Evolutionary conservation across 495 filamentous ascomycete genomes (phyloP), one percentile per base, ranked within the genome.

Genomic region (Penicillium malachiteum): DNA sequence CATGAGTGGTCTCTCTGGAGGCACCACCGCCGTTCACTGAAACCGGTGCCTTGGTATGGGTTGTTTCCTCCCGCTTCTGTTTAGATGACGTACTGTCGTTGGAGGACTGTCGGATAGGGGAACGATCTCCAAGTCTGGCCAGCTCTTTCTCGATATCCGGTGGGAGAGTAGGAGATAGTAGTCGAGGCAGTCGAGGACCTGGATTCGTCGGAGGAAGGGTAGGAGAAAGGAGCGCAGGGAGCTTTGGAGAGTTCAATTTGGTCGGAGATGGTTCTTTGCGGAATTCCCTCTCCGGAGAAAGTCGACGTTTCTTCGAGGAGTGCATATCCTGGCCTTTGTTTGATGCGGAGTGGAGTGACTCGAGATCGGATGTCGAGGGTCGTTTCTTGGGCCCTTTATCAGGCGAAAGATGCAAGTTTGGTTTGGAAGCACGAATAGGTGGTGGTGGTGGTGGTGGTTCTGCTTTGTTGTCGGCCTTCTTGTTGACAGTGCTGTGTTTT

Each of bases 71-170:
- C n/a, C 52, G 55, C 34, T 49, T 65, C 7, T 40, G 13, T 31
- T 56, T 62, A 5, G 18, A 16, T 12, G 31, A 13, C 14, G 45
- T n/a, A 35, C 7, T 56, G 38, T 62, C 62, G 30, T 58, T 64
- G 1, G 60, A 51, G 16, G 59, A 59, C 12, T 34, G 47, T 12
- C 50, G 59, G n/a, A 53, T 39, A 3, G 64, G 56, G 9, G 56
- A 57, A 14, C 59, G 62, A 18, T 69, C 67, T 31, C 64, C 62
- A 41, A 73, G 57, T 40, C 58, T 66, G 10, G 75, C 71, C 5
- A 81, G 53, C 51, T 78, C 76, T 53, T 74, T 77, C 54, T 81
- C 78, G 44, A 81, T 71, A 40, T 78, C 70, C 12, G 76, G 75
- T 8, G 78, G 75, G 8, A 81, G 65, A n/a, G 77, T 63, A 31